Evolutionary conservation across 306 rosid genomes (phyloP).

Genomic region (Myrica gale): DNA sequence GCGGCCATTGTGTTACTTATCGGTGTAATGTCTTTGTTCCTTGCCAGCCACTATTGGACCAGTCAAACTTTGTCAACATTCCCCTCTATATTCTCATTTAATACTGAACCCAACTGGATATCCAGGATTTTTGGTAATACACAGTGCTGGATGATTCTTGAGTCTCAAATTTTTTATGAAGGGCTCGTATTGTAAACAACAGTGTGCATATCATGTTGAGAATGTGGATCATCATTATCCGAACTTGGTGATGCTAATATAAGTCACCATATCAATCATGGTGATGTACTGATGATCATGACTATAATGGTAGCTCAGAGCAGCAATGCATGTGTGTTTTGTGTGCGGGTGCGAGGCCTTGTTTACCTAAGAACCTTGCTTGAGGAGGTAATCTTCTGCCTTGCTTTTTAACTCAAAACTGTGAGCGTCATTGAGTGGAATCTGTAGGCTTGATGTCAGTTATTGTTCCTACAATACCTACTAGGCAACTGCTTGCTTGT

Average conservation of each 20-base stretch:
- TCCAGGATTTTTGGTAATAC: neutral
- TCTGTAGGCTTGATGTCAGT: no score
- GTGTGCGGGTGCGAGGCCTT: neutral
- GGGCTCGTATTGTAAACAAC: no score
- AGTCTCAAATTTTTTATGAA: neutral
- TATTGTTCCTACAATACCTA: no score
- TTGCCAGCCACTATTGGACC: neutral
- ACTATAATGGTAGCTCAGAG: neutral
- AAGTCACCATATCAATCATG: no score
- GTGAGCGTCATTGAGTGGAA: no score
- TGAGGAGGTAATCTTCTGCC: neutral
- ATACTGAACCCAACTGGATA: neutral
- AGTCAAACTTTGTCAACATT: neutral
- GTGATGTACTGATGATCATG: no score
- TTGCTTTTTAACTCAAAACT: neutral
- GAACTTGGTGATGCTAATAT: no score
- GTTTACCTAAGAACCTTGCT: neutral
- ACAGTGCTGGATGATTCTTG: neutral
- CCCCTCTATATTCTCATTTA: neutral
- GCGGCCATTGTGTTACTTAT: neutral
- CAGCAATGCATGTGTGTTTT: neutral
- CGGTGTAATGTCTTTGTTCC: neutral
- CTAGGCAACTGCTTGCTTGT: no score
- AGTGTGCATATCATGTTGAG: no score
- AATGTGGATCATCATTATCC: no score